Percentiles rank a stretch among this genome's conserved stretches.
Evolutionary conservation across 495 filamentous ascomycete species (phyloP).

Genomic region (Penicillium turbatum): DNA sequence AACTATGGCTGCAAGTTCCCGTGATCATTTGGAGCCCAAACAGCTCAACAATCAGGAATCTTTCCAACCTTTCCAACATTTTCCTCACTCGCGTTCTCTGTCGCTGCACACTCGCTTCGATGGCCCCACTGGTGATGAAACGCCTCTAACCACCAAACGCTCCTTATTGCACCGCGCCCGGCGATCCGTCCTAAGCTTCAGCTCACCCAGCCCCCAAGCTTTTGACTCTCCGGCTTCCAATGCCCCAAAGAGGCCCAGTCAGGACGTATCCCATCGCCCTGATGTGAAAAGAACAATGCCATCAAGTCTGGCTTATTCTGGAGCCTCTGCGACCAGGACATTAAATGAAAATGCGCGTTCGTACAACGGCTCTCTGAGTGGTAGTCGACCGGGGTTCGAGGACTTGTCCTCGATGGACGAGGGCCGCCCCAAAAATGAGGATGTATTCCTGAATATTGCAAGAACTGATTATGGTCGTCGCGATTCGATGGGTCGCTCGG

Average conservation of each 20-base stretch:
- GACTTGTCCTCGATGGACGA: slow-evolving; percentile 28
- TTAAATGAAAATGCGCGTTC: slow-evolving; percentile 31
- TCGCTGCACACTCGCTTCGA: slow-evolving; percentile 5
- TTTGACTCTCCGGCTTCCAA: slow-evolving; percentile 18
- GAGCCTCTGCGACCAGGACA: slow-evolving; percentile 22
- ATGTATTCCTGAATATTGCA: slow-evolving; percentile 63
- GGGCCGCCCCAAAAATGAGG: slow-evolving; percentile 44
- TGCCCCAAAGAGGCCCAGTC: slow-evolving; percentile 31
- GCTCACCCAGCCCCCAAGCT: slow-evolving; percentile 22
- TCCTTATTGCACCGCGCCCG: slow-evolving; percentile 20
- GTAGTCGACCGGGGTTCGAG: slow-evolving; percentile 22
- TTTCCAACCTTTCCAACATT: neutral
- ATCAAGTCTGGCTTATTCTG: slow-evolving; percentile 27
- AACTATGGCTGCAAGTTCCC: slow-evolving; percentile 2
- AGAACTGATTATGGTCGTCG: slow-evolving; percentile 47
- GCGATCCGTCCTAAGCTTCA: slow-evolving; percentile 27
- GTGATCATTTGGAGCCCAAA: slow-evolving; percentile 6
- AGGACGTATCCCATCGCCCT: slow-evolving; percentile 28
- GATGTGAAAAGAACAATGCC: slow-evolving; percentile 36
- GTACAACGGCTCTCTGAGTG: slow-evolving; percentile 13
- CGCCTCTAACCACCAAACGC: slow-evolving; percentile 16
- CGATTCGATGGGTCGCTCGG: slow-evolving; percentile 43
- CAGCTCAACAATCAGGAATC: neutral
- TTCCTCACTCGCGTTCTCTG: slow-evolving; percentile 4
- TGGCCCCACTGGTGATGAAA: slow-evolving; percentile 26